phyloP scores from a whole-genome alignment of 331 rosid species.

The Malus hybrid region DNA sequence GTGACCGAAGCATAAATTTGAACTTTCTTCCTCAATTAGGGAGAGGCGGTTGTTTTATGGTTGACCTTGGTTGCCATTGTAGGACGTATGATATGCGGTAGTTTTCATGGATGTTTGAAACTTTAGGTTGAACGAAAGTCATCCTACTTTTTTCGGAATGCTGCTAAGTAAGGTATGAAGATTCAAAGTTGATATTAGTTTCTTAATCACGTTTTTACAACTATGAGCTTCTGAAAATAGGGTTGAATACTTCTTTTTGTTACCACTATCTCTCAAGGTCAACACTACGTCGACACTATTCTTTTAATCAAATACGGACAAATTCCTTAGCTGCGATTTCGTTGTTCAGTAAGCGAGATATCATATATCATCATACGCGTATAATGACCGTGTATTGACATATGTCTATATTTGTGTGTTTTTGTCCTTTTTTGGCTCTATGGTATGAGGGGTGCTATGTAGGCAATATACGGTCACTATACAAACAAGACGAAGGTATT shows the following conservation, averaged over 20 bases:
- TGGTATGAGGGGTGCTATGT: not conserved
- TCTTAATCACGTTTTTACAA: not conserved
- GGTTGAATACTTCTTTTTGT: not conserved
- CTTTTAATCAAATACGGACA: not conserved
- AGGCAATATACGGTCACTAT: not conserved
- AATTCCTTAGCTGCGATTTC: not conserved
- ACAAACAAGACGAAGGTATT: not conserved
- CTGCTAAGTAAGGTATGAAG: not conserved
- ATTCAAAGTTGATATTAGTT: not conserved
- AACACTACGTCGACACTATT: not conserved
- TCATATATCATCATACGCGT: not conserved
- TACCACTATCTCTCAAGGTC: not conserved
- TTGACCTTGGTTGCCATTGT: not conserved
- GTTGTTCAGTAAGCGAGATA: too few species aligned
- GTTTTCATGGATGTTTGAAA: not conserved
- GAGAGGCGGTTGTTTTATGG: too few species aligned
- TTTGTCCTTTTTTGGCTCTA: not conserved
- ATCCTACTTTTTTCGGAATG: not conserved
- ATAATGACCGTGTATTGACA: not conserved
- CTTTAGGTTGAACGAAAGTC: not conserved
- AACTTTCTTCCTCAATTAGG: accelerated
- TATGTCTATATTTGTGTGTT: not conserved
- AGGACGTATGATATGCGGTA: not conserved
- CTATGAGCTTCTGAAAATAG: not conserved
- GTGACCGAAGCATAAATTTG: too few species aligned